Base-by-base conservation (phyloP, 257 asterid genomes). In the Petunia secreta region DNA sequence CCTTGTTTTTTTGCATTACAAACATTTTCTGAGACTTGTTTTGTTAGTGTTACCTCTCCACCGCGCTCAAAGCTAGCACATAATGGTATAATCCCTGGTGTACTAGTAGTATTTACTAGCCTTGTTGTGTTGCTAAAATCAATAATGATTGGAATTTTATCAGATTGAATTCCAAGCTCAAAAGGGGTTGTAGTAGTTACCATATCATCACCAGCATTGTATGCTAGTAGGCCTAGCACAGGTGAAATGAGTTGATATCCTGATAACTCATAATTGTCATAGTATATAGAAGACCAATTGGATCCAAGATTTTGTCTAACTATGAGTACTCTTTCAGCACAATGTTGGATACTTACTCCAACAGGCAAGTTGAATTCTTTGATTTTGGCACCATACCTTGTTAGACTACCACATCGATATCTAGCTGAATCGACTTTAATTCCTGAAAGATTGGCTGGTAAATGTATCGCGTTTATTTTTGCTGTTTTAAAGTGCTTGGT, bases 331-430 rank as follows among this genome's bases (percentile, higher is more conserved):
- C 99, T 80, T 64, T 91, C 85, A 48, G 68, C 53, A 78, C 97
- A 92, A 5, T 93, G 97, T 65, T 80, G 85, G 4, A 86, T 85
- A 14, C 65, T 77, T 1, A 86, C 57, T 6, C 99, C 97, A 2
- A 63, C 59, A 11, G 84, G 77, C 13, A 95, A 13, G 43, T 60
- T 71, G 79, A 95, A 95, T 40, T 93, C 96, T 13, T 85, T 75
- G 13, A 95, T 63, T 43, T 75, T 87, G 2, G 94, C 93, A 5
- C 99, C 99, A 40, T 93, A 90, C 67, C 99, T 81, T 8, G 87
- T 79, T 0, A 95, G 94, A 43, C 99, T 95, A 15, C 98, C 99
- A 62, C 99, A 95, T 0, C 99, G 87, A 77, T 86, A 80, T 64
- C 93, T 87, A 4, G 90, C 79, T 0, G 91, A 75, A 46, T 91